Percentiles rank a stretch among this genome's conserved stretches.
These are phyloP conservation scores for Microcos paniculata DNA, from an alignment of 345 rosid species.

Conservation along the genomic window DNA sequence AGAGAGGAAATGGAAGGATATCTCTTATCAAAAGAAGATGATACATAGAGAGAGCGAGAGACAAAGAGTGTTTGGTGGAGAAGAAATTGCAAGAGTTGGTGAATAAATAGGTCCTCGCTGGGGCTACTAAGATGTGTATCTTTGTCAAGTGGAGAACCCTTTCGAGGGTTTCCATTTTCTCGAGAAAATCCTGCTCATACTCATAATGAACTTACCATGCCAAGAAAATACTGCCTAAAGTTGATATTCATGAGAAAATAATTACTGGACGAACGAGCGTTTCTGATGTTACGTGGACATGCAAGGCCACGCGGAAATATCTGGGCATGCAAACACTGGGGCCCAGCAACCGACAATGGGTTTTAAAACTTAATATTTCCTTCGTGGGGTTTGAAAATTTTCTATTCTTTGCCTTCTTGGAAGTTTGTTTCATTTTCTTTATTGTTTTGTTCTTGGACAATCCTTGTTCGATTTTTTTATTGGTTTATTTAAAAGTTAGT, in stretches of 20 bases:
- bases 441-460: no score
- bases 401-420: not conserved
- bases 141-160: not conserved
- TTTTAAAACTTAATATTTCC: no score
- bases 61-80: not conserved
- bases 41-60: not conserved
- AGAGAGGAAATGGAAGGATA: constrained; percentile 10
- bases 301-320: constrained; percentile 22
- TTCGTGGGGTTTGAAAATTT: no score
- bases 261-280: not conserved
- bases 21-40: not conserved
- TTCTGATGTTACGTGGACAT: constrained; percentile 20
- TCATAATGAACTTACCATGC: not conserved
- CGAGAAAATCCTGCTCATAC: constrained; percentile 14
- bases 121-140: constrained; percentile 2
- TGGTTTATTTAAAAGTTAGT: not conserved
- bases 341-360: constrained; percentile 12
- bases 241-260: not conserved
- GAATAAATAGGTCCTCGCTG: not conserved
- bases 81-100: not conserved
- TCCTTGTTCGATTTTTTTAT: not conserved
- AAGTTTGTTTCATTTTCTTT: not conserved
- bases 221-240: not conserved
- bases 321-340: constrained; percentile 8
- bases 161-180: not conserved